A percentile compares a stretch with the other conserved stretches of the same genome.
These are phyloP conservation scores for Trichoderma semiorbis DNA, from an alignment of 2,329 filamentous ascomycete species.

Conservation along the genomic window DNA sequence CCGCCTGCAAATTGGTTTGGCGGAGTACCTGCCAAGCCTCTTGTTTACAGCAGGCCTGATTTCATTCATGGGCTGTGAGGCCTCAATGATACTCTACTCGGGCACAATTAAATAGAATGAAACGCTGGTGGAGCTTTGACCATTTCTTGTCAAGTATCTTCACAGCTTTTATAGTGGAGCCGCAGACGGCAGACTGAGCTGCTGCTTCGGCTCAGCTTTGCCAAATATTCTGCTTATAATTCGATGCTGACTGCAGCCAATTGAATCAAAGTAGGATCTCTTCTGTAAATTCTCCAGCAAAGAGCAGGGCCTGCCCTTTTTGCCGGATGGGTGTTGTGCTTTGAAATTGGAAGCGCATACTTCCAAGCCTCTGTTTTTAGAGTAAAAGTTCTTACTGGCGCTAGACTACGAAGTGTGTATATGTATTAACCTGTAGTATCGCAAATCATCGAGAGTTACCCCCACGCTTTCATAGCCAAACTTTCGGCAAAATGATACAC, in stretches of 20 bases:
- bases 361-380: no score
- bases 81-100: background rate
- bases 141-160: background rate
- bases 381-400: no score
- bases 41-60: background rate
- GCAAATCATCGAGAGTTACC: no score
- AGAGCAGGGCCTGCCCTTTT: no score
- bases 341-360: no score
- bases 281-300: no score
- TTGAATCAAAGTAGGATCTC: background rate
- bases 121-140: background rate
- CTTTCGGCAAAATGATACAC: no score
- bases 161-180: background rate
- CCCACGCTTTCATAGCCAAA: no score
- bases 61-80: background rate
- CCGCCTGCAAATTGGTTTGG: background rate
- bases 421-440: no score
- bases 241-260: background rate
- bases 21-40: background rate
- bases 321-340: no score
- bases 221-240: background rate
- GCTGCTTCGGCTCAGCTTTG: background rate
- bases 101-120: background rate
- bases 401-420: no score
- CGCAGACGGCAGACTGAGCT: background rate